phyloP scores from a whole-genome alignment of 2,329 filamentous ascomycete species.

The Epichloe bromicola region DNA sequence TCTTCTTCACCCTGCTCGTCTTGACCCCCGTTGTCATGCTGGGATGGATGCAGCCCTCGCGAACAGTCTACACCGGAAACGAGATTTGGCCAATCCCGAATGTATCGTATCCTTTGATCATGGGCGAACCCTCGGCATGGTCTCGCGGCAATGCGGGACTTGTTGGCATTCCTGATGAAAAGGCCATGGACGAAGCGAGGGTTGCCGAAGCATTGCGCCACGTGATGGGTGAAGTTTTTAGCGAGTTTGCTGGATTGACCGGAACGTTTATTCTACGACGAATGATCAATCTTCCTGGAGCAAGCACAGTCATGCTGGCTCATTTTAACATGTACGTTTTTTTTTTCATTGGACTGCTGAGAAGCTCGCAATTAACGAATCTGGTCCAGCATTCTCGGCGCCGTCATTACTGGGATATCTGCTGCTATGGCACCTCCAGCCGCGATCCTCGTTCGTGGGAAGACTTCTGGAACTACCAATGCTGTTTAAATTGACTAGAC shows the following conservation, averaged over 20 bases:
- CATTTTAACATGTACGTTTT: constrained; percentile 15
- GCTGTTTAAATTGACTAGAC: not conserved
- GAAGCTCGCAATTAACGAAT: constrained; percentile 6
- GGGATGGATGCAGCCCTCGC: constrained; percentile 6
- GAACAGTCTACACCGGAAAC: not conserved
- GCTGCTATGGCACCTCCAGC: constrained; percentile 7
- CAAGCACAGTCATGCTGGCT: constrained; percentile 7
- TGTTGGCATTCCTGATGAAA: not conserved
- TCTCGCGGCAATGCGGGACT: not conserved
- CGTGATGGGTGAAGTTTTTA: too few species aligned
- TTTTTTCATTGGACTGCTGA: not conserved
- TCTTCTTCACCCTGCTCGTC: constrained; percentile 12
- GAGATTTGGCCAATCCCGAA: not conserved
- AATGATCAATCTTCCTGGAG: not conserved
- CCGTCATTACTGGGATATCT: constrained; percentile 9
- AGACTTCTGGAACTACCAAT: not conserved
- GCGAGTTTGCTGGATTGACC: not conserved
- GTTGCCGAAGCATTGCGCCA: not conserved
- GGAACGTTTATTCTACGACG: not conserved
- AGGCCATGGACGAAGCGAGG: not conserved
- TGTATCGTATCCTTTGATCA: not conserved
- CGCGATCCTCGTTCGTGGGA: not conserved
- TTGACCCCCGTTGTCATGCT: constrained; percentile 8
- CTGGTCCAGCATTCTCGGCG: constrained; percentile 10
- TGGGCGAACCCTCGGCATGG: not conserved